phyloP scores from a whole-genome alignment of 2,329 filamentous ascomycete species.

The Hypoxylon sp. region DNA sequence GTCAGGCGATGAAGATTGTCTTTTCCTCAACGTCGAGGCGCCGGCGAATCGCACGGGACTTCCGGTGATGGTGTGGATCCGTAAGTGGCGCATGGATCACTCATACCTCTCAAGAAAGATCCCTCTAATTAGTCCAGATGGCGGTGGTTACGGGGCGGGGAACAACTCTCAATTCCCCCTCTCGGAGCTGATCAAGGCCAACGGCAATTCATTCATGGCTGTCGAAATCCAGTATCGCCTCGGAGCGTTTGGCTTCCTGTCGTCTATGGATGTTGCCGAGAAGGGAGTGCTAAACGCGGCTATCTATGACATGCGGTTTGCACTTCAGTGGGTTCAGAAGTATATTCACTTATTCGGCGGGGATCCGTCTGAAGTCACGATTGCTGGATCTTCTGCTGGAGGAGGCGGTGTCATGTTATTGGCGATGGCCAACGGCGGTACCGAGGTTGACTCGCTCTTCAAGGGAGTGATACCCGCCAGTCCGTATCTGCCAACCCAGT shows the following conservation, averaged over 20 bases:
- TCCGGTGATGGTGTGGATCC: constrained; percentile 63
- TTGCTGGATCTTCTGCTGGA: constrained; percentile 66
- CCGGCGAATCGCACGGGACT: constrained; percentile 51
- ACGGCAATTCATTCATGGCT: constrained; percentile 56
- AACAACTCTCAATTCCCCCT: constrained; percentile 41
- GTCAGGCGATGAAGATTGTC: constrained; percentile 58
- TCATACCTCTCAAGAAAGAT: neutral
- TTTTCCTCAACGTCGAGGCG: constrained; percentile 61
- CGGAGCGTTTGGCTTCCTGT: constrained; percentile 61
- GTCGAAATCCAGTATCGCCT: constrained; percentile 59
- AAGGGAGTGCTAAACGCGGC: constrained; percentile 59
- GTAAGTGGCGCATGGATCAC: constrained; percentile 36
- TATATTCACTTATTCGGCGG: constrained; percentile 66
- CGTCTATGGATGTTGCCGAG: constrained; percentile 57
- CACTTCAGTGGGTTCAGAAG: constrained; percentile 64
- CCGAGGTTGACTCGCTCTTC: constrained; percentile 58
- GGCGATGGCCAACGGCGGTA: constrained; percentile 60
- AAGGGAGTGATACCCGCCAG: constrained; percentile 54
- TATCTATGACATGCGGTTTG: constrained; percentile 63
- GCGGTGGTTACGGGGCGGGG: constrained; percentile 57
- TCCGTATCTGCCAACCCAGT: constrained; percentile 67
- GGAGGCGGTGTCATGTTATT: constrained; percentile 62
- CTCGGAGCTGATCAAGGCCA: constrained; percentile 51
- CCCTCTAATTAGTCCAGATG: constrained; percentile 50
- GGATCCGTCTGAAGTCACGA: constrained; percentile 63